Conservation (phyloP, 2,329 filamentous ascomycete genomes). For the Cercospora zeae-maydis region DNA sequence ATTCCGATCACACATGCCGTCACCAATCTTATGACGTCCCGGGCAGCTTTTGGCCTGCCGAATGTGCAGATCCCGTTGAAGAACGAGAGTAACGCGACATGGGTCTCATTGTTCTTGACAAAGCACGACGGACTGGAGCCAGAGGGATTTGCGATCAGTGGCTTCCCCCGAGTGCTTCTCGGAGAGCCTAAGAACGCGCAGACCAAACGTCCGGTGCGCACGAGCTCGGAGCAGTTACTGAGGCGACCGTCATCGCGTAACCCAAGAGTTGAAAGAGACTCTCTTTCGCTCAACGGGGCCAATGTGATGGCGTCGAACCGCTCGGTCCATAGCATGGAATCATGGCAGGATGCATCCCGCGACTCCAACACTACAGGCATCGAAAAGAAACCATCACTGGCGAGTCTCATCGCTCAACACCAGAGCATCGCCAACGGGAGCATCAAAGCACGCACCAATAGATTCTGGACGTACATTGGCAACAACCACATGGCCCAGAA, state of each 20-base stretch:
- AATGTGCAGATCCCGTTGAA: constrained; percentile 34
- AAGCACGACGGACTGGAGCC: constrained; percentile 35
- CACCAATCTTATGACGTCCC: constrained; percentile 32
- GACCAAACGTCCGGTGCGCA: constrained; percentile 22
- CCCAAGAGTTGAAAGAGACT: constrained; percentile 24
- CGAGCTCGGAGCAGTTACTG: constrained; percentile 25
- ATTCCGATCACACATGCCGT: constrained; percentile 28
- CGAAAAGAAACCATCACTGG: constrained; percentile 30
- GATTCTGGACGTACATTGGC: constrained; percentile 39
- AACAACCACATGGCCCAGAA: constrained; percentile 36
- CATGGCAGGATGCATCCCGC: constrained; percentile 26
- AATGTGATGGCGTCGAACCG: constrained; percentile 1
- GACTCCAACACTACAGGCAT: constrained; percentile 14
- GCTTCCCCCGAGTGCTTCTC: constrained; percentile 36
- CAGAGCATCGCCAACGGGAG: constrained; percentile 20
- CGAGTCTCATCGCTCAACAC: constrained; percentile 33
- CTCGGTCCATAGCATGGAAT: constrained; percentile 20
- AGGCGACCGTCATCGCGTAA: constrained; percentile 17
- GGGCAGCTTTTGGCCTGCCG: constrained; percentile 32
- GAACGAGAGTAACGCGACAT: constrained; percentile 33
- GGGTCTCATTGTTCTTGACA: constrained; percentile 35
- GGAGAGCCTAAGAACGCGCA: constrained; percentile 25
- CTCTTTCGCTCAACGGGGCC: constrained; percentile 28
- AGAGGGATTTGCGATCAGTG: constrained; percentile 37
- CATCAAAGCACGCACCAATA: constrained; percentile 30